These are phyloP conservation scores for Penicillium expansum DNA, from an alignment of 2,329 filamentous ascomycete genomes.

Conservation along the genomic window DNA sequence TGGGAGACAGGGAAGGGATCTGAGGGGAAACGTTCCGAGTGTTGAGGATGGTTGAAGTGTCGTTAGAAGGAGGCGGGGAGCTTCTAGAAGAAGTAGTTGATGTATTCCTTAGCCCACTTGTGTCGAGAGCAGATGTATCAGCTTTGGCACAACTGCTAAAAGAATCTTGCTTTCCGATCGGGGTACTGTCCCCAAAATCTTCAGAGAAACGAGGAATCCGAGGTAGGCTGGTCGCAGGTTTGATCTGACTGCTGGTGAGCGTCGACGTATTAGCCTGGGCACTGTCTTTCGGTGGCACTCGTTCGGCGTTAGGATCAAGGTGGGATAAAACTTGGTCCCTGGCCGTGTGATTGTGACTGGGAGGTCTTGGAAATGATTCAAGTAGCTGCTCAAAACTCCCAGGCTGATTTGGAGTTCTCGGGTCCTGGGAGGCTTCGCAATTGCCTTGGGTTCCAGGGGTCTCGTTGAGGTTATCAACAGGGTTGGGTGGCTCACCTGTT, in stretches of 20 bases:
- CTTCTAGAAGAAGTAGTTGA: background rate
- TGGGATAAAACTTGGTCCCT: background rate
- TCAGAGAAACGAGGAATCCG: background rate
- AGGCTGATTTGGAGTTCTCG: background rate
- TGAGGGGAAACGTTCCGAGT: background rate
- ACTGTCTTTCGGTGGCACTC: background rate
- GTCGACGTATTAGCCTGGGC: background rate
- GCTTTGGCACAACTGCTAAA: background rate
- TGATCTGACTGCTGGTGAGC: background rate
- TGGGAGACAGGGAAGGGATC: background rate
- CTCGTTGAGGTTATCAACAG: background rate
- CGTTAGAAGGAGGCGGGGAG: background rate
- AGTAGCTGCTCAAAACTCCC: background rate
- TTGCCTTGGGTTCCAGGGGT: background rate
- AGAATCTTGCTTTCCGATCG: background rate
- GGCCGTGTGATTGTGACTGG: background rate
- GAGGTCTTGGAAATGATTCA: constrained; percentile 1
- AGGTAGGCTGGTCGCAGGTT: background rate
- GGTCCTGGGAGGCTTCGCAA: background rate
- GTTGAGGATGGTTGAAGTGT: background rate
- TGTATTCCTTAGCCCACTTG: background rate
- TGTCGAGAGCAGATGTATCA: background rate
- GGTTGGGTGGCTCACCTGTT: background rate
- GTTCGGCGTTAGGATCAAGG: background rate
- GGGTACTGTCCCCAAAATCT: background rate